phyloP scores from a whole-genome alignment of 345 rosid genomes.

The Salix koriyanagi region DNA sequence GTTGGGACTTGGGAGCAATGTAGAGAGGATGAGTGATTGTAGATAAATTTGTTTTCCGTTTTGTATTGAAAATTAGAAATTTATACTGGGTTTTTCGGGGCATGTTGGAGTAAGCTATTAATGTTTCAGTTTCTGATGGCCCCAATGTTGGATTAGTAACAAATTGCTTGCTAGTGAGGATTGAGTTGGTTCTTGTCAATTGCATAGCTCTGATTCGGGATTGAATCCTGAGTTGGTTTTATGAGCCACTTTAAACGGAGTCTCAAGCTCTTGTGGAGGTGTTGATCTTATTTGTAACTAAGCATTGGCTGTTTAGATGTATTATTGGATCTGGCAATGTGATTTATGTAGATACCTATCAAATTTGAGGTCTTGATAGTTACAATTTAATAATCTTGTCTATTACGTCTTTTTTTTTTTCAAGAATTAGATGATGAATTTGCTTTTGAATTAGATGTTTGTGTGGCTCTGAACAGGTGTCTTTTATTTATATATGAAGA shows the following conservation, averaged over 20 bases:
- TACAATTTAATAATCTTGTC: not conserved
- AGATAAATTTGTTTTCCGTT: not conserved
- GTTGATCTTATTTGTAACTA: not conserved
- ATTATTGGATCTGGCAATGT: not conserved
- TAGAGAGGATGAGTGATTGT: not conserved
- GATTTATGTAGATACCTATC: not conserved
- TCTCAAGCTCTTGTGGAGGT: not conserved
- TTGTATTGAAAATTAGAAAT: not conserved
- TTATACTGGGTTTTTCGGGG: not conserved
- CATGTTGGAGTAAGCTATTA: not conserved
- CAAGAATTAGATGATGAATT: not conserved
- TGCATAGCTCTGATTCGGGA: not conserved
- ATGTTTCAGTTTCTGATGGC: too few species aligned
- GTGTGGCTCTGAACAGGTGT: slow-evolving; percentile 49
- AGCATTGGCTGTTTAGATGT: not conserved
- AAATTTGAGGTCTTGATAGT: not conserved
- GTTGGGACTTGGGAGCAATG: not conserved
- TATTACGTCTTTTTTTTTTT: not conserved
- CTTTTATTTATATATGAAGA: slow-evolving; percentile 87
- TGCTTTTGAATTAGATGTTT: not conserved
- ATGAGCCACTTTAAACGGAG: not conserved
- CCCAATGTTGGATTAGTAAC: not conserved
- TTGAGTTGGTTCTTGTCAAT: not conserved
- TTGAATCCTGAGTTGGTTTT: not conserved
- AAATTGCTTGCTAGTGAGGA: not conserved